These are phyloP conservation scores for Elongisporangium undulatum DNA, from an alignment of 352 stramenopile genomes.

Conservation along the genomic window DNA sequence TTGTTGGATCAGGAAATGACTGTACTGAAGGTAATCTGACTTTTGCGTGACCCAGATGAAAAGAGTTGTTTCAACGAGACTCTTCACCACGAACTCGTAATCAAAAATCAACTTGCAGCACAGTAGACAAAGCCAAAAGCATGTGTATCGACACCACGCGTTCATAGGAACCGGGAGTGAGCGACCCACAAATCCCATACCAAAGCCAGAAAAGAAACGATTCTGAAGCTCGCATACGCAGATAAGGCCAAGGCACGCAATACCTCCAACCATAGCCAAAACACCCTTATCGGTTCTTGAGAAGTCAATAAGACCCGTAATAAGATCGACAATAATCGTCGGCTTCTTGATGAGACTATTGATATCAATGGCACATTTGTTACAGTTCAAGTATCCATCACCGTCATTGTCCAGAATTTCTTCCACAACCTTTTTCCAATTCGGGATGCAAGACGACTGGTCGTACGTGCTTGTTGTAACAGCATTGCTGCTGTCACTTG, in stretches of 20 bases:
- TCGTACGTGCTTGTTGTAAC: conserved; percentile 35
- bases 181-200: conserved; percentile 69
- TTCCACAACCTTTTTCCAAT: conserved; percentile 40
- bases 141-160: conserved; percentile 72
- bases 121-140: conserved; percentile 82
- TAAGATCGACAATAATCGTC: conserved; percentile 37
- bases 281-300: conserved; percentile 23
- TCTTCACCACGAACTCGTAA: conserved; percentile 84
- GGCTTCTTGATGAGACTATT: conserved; percentile 51
- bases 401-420: conserved; percentile 44
- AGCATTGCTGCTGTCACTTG: conserved; percentile 17
- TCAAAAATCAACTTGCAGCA: conserved; percentile 76
- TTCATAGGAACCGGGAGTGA: conserved; percentile 74
- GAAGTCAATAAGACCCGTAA: conserved; percentile 49
- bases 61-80: conserved; percentile 75
- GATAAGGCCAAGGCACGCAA: conserved; percentile 59
- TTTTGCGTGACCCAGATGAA: conserved; percentile 74
- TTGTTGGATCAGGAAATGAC: conserved; percentile 80
- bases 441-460: conserved; percentile 46
- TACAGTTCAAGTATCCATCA: conserved; percentile 64
- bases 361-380: conserved; percentile 63
- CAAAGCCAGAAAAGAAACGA: conserved; percentile 67
- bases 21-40: conserved; percentile 71
- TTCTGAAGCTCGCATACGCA: conserved; percentile 67
- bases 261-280: conserved; percentile 28